phyloP scores from a whole-genome alignment of 177 flowering plant species.

The Vitis hybrid region DNA sequence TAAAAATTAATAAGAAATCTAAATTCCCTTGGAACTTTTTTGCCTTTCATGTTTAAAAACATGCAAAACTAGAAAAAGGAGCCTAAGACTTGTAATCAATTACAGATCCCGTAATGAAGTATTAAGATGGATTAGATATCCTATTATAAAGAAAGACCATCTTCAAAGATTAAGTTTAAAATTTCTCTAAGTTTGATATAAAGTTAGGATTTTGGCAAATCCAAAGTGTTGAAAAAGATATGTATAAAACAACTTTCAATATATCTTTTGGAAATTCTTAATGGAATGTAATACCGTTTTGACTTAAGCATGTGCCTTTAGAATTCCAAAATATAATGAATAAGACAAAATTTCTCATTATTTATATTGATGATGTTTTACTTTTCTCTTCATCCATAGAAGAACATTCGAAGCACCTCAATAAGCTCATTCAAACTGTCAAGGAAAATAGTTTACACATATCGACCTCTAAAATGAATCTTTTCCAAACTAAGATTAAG shows the following conservation, averaged over 20 bases:
- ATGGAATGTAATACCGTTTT: background rate
- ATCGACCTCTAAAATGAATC: too few species aligned
- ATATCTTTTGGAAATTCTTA: background rate
- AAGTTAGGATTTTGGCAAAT: background rate
- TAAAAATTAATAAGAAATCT: background rate
- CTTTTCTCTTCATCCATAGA: background rate
- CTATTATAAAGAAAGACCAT: background rate
- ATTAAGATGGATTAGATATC: background rate
- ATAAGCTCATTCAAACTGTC: too few species aligned
- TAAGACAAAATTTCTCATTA: background rate
- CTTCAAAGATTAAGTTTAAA: background rate
- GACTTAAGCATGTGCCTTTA: background rate
- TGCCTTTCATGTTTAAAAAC: slow-evolving; percentile 2
- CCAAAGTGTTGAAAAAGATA: background rate
- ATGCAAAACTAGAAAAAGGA: background rate
- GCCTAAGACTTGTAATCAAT: background rate
- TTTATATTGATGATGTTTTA: background rate
- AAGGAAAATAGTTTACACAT: too few species aligned
- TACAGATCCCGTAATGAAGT: background rate
- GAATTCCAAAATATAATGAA: background rate
- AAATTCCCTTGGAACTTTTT: background rate
- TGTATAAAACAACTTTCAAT: background rate
- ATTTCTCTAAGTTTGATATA: background rate
- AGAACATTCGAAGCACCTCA: background rate
- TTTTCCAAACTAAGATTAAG: background rate